Conservation (phyloP, 2,329 filamentous ascomycete species). For the Davidsoniella virescens region DNA sequence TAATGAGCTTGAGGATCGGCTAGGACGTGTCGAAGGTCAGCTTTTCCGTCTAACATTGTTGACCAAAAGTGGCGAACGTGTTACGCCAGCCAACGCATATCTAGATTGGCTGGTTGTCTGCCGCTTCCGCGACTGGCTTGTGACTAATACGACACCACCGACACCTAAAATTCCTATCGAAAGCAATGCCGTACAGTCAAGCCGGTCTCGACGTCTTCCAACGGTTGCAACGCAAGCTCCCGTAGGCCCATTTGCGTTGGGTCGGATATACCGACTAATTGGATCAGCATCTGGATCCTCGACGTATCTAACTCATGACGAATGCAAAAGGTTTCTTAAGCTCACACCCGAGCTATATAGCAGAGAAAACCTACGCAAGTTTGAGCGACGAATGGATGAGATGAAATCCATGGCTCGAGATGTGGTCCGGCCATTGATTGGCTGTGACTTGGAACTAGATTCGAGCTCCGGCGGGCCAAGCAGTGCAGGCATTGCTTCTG, state of each 20-base stretch:
- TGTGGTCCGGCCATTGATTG: conserved; percentile 70
- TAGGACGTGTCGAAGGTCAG: conserved; percentile 62
- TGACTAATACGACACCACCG: conserved; percentile 69
- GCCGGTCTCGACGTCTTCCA: conserved; percentile 11
- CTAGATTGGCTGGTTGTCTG: conserved; percentile 80
- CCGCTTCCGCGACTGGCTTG: conserved; percentile 83
- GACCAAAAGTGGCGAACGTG: conserved; percentile 65
- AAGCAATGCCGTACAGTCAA: background rate
- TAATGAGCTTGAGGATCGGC: conserved; percentile 72
- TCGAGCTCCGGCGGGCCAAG: conserved; percentile 29
- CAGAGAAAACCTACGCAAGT: conserved; percentile 68
- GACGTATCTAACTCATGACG: conserved; percentile 65
- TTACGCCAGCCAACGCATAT: conserved; percentile 63
- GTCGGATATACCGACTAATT: conserved; percentile 62
- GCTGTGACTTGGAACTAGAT: conserved; percentile 70
- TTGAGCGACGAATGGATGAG: conserved; percentile 79
- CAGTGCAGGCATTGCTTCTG: conserved; percentile 18
- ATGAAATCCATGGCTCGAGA: conserved; percentile 72
- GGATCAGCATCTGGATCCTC: conserved; percentile 40
- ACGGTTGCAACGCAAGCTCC: conserved; percentile 10
- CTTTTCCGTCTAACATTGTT: conserved; percentile 69
- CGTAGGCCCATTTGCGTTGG: conserved; percentile 36
- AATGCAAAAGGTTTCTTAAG: conserved; percentile 82
- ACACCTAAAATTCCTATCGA: conserved; percentile 18
- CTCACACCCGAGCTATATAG: conserved; percentile 67